Conservation (phyloP, 257 asterid species). For the Solanum acaule region DNA sequence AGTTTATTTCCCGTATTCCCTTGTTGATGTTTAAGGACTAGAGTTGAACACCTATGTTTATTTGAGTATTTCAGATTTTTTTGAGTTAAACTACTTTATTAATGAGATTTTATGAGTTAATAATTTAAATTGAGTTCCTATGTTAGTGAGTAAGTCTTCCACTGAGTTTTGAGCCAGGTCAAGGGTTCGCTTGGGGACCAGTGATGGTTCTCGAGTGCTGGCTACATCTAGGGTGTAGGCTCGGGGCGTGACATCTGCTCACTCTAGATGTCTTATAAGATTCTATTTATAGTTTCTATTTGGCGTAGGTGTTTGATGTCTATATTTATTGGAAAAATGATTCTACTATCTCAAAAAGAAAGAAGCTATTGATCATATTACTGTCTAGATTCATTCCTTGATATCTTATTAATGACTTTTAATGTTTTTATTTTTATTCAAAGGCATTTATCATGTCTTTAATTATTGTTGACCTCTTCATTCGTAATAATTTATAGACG, state of each 20-base stretch:
- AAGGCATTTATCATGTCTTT: too few species aligned
- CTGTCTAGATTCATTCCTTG: neutral
- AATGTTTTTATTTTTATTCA: too few species aligned
- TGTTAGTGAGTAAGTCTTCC: neutral
- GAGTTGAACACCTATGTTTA: neutral
- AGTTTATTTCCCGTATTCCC: neutral
- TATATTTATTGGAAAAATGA: neutral
- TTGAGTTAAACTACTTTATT: neutral
- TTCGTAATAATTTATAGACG: too few species aligned
- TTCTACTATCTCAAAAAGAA: neutral
- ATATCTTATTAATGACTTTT: neutral
- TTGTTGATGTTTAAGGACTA: too few species aligned
- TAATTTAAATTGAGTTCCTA: neutral
- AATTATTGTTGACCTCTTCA: too few species aligned
- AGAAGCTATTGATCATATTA: neutral
- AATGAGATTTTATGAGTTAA: neutral
- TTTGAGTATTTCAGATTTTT: neutral
- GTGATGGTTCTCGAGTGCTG: neutral
- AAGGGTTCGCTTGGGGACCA: neutral
- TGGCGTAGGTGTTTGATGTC: neutral
- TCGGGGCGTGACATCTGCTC: neutral
- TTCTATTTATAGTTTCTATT: too few species aligned
- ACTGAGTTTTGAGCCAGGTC: neutral
- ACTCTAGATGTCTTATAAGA: neutral
- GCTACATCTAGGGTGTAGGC: accelerated